Conservation (phyloP, 148 eudicot genomes). For the Cornus controversa region DNA sequence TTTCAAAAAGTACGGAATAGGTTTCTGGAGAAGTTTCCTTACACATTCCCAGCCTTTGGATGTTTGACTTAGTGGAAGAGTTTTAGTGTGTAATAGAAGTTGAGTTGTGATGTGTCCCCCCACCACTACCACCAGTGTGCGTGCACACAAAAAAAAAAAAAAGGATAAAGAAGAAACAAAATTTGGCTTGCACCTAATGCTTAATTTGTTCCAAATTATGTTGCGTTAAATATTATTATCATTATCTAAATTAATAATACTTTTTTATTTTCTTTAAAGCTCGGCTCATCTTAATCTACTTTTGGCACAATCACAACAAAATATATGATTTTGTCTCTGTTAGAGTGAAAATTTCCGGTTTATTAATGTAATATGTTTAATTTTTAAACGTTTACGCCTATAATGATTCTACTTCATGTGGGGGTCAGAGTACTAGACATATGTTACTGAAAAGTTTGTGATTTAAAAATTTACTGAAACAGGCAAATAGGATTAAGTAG, state of each 20-base stretch:
- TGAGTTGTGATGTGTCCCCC: no score
- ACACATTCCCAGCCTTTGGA: no score
- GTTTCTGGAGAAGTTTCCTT: not conserved
- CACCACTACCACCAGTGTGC: no score
- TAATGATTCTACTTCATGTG: not conserved
- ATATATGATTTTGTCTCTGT: not conserved
- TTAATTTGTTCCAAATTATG: no score
- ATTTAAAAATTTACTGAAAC: no score
- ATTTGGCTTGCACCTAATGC: not conserved
- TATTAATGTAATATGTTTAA: not conserved
- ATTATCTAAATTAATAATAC: no score
- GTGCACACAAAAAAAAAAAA: not conserved
- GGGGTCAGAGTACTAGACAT: no score
- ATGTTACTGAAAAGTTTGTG: no score
- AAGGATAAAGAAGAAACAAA: no score
- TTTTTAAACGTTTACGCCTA: not conserved
- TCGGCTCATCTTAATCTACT: not conserved
- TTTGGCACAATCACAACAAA: not conserved
- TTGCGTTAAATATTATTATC: not conserved
- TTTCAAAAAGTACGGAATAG: not conserved
- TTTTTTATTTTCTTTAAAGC: not conserved
- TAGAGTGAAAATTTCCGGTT: not conserved
- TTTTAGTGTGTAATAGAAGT: no score
- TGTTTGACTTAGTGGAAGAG: no score
- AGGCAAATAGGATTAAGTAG: not conserved